Conservation (phyloP, 805 yeast genomes). For the Myxozyma kluyveri region DNA sequence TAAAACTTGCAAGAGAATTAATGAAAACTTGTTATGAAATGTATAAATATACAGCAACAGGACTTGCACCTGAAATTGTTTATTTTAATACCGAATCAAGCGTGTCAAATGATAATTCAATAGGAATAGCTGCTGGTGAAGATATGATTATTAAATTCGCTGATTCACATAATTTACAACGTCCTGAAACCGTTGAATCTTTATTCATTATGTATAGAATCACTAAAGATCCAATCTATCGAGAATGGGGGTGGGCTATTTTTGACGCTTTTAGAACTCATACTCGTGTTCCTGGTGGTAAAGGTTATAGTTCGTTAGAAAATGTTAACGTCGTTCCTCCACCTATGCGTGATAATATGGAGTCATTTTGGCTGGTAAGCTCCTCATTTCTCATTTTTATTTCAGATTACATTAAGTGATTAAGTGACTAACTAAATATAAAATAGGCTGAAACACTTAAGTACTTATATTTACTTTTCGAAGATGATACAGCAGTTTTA, state of each 20-base stretch:
- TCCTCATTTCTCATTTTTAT: not conserved
- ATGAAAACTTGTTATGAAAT: slow-evolving; percentile 79
- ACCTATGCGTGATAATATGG: slow-evolving; percentile 64
- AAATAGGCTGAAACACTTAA: slow-evolving; percentile 92
- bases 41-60: slow-evolving; percentile 73
- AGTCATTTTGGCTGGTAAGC: slow-evolving; percentile 87
- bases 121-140: slow-evolving; percentile 22
- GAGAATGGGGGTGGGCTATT: slow-evolving; percentile 88
- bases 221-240: slow-evolving; percentile 66
- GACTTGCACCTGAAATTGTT: slow-evolving; percentile 85
- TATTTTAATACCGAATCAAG: slow-evolving; percentile 60
- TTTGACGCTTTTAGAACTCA: slow-evolving; percentile 66
- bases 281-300: slow-evolving; percentile 46
- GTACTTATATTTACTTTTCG: slow-evolving; percentile 76
- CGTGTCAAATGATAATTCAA: not conserved
- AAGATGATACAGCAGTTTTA: slow-evolving; percentile 58
- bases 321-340: slow-evolving; percentile 64
- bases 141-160: slow-evolving; percentile 68
- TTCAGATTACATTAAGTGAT: too few species aligned
- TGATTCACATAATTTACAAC: slow-evolving; percentile 81
- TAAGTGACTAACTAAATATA: not conserved
- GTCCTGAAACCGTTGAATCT: slow-evolving; percentile 93
- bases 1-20: slow-evolving; percentile 67
- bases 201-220: slow-evolving; percentile 74
- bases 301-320: slow-evolving; percentile 60